phyloP scores from a whole-genome alignment of 805 yeast genomes.

The Pichia kluyveri region DNA sequence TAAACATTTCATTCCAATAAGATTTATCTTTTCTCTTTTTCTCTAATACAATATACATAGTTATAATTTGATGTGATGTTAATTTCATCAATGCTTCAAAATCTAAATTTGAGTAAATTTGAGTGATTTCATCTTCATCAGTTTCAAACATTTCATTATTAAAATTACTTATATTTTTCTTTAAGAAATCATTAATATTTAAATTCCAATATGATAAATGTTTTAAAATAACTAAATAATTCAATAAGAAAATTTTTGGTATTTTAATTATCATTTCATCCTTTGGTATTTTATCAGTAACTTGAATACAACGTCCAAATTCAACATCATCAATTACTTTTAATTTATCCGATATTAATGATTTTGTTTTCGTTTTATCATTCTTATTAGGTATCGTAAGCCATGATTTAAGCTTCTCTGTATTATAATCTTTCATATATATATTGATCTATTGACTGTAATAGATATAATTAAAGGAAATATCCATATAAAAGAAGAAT shows the following conservation, averaged over 20 bases:
- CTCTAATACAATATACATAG: slow-evolving; percentile 43
- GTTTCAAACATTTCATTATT: neutral
- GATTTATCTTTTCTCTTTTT: slow-evolving; percentile 29
- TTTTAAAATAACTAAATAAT: slow-evolving; percentile 41
- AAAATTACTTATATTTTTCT: neutral
- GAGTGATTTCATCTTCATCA: neutral
- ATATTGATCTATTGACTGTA: too few relatives aligned
- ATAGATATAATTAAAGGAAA: too few relatives aligned
- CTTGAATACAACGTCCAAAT: slow-evolving; percentile 60
- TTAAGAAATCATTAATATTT: slow-evolving; percentile 1
- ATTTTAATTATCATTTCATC: slow-evolving; percentile 44
- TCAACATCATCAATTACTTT: slow-evolving; percentile 31
- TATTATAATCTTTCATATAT: neutral
- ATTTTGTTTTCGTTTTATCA: neutral
- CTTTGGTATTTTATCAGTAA: slow-evolving; percentile 27
- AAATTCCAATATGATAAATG: slow-evolving; percentile 27
- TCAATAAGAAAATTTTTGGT: slow-evolving; percentile 50
- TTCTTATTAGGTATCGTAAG: neutral
- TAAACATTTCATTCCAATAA: slow-evolving; percentile 64
- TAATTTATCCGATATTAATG: slow-evolving; percentile 31
- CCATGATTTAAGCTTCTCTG: neutral
- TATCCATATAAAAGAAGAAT: too few relatives aligned
- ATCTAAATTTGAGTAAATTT: slow-evolving; percentile 11
- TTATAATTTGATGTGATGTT: slow-evolving; percentile 52
- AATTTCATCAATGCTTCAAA: slow-evolving; percentile 31